A percentile compares a stretch with the other conserved stretches of the same genome.
These are phyloP conservation scores for Brettanomyces sp. DNA, from an alignment of 805 yeast species.

Conservation along the genomic window DNA sequence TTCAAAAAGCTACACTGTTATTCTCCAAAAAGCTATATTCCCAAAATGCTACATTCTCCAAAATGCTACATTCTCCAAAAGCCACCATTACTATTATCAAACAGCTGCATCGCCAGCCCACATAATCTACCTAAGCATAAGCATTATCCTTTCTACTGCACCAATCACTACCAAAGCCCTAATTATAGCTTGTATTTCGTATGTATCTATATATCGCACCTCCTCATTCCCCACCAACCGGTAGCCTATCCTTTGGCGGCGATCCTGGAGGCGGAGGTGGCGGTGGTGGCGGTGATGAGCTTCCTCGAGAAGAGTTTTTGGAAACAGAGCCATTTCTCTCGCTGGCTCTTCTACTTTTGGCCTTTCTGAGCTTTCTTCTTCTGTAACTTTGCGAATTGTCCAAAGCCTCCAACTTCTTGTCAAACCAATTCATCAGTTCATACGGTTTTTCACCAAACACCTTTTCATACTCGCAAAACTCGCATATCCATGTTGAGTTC, in stretches of 20 bases:
- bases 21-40: too few relatives aligned
- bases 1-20: too few relatives aligned
- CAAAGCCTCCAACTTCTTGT: slow-evolving; percentile 24
- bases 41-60: too few relatives aligned
- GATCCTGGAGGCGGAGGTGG: slow-evolving; percentile 1
- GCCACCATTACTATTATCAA: too few relatives aligned
- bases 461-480: slow-evolving; percentile 41
- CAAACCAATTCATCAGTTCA: slow-evolving; percentile 36
- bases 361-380: slow-evolving; percentile 10
- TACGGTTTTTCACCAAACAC: slow-evolving; percentile 37
- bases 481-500: slow-evolving; percentile 25
- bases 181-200: too few relatives aligned
- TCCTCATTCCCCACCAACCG: neutral
- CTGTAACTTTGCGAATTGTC: slow-evolving; percentile 20
- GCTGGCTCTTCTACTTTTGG: slow-evolving; percentile 3
- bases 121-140: too few relatives aligned
- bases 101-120: too few relatives aligned
- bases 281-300: slow-evolving; percentile 2
- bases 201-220: too few relatives aligned
- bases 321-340: slow-evolving; percentile 1
- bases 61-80: too few relatives aligned
- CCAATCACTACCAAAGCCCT: too few relatives aligned
- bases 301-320: neutral
- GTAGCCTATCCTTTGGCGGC: neutral
- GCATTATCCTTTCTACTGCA: too few relatives aligned